Evolutionary conservation across 1,139 yeast genomes (phyloP), one percentile per base, ranked within the genome.

Genomic region (Yamadazyma jaroonii): DNA sequence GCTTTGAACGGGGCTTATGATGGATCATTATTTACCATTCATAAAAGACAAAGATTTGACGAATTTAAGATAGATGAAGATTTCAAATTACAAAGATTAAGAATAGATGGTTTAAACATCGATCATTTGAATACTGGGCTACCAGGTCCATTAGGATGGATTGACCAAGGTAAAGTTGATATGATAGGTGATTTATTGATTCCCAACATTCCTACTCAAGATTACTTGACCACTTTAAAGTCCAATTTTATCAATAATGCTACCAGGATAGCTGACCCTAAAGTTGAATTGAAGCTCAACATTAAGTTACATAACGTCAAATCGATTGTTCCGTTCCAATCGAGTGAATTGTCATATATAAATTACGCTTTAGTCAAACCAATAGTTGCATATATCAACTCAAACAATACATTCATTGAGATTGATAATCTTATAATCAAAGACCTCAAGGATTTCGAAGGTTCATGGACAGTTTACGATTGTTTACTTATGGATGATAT

Each of bases 121-220:
- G 96, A 90, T 50, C 98, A 92, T 61, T 65, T 92, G 45, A 92
- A 92, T 54, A 76, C 86, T 1, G 97, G 97, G 0, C 73, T 87
- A 37, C 83, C 82, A 38, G 98, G 98, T 0, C 96, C 97, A 5
- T 87, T 92, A 61, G 97, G 97, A 2, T 92, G 98, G 98, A 90
- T 92, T 40, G 81, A 88, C 7, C 74, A 77, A 43, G 98, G 98
- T 6, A 80, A 80, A 41, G 97, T 90, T 14, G 97, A 92, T 59
- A 84, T 92, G 81, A 65, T 86, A 46, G 97, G 96, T 7, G 97
- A 92, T 56, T 79, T 90, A 9, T 79, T 82, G 75, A 80, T 87
- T 1, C 95, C 96, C 0, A 74, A 75, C 32, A 84, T 79, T 42
- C 72, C 69, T 30, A 70, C 72, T 33, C 67, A 63, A 6, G 25